Evolutionary conservation across 371 early-diverging fungal genomes (phyloP), one percentile per base, ranked within the genome.

Genomic region (Amoeboradix gromovi): DNA sequence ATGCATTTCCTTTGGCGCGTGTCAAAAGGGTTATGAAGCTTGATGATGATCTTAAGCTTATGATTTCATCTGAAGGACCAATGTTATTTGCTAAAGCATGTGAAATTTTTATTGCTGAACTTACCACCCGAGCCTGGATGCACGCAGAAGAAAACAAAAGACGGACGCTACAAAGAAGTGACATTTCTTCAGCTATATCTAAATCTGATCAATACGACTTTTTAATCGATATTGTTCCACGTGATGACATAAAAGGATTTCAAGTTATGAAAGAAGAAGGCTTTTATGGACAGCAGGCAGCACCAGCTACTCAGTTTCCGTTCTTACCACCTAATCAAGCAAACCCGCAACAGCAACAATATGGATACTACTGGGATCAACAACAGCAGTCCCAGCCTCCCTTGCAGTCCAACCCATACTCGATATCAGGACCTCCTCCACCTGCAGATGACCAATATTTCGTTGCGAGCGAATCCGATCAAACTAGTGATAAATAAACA

Each of bases 11-110:
- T 12, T 77, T 98, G 67, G 98, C 98, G n/a, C 79, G 99, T 32
- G 95, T 99, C 72, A 99, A 99, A 75, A 92, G 97, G 75, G 92
- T 99, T 66, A 99, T 99, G 98, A 98, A 98, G 78, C 86, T 91
- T 0, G 99, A 98, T 76, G 92, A 93, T 69, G 96, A 96, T 72
- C 93, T 92, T 29, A 92, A 91, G 81, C 87, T 87, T 22, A 77
- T 75, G 73, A 75, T 78, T 1, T 78, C 80, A 17, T 74, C 70
- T 29, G 78, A 86, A 77, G 98, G 94, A 22, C 98, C 98, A 1
- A 82, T 94, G 68, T 75, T 98, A 48, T 98, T 98, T 79, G 86
- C 93, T 31, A 89, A 92, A 77, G 92, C 94, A 0, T 91, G 97
- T 74, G 98, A 98, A 74, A 87, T 94, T 66, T 98, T 98, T 72